Base-by-base conservation (phyloP, 2,329 filamentous ascomycete genomes). In the Knoxdaviesia capensis region DNA sequence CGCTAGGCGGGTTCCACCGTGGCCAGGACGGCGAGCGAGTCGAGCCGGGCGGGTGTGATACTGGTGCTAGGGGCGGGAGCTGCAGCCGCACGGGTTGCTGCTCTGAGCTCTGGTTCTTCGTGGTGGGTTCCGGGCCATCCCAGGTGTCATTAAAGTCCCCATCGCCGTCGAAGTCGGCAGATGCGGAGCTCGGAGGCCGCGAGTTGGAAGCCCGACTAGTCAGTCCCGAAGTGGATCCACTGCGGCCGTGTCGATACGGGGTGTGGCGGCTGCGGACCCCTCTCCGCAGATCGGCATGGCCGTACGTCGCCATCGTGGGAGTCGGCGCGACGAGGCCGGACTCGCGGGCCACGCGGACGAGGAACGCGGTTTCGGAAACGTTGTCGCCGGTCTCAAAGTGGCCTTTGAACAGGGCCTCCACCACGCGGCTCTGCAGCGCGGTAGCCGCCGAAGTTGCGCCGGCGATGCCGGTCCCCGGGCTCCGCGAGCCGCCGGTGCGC, bases 371-470 rank as follows among this genome's bases (percentile, higher is more conserved):
- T 48, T 62, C 58, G 1, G 63, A 59, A 6, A 69, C 46, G 48
- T 69, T 64, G 30, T 50, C 49, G 35, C 59, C 61, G 5, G 52
- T 44, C 42, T 61, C 58, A 42, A 68, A 68, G 48, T 62, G 58
- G 28, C 57, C 59, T 5, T 48, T 49, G 52, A 62, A 65, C 9
- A 71, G 54, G 4, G 52, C 52, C 29, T 62, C 56, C 7, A 67
- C 56, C 8, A 66, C 54, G 7, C 53, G 53, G 33, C 60, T 51
- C 49, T 67, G 63, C 6, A 54, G 53, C 1, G 45, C 46, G 4
- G 54, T 50, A 30, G 47, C 42, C 11, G 35, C 49, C 32, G 37
- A 40, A 20, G 39, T n/a, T 34, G 39, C 40, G 9, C 47, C n/a
- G 8, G 34, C 6, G 31, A 30, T 38, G 31, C 20, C 7, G 20